A percentile compares a stretch with the other conserved stretches of the same genome.
Conservation (phyloP, 345 rosid genomes). For the Brassica carinata region DNA sequence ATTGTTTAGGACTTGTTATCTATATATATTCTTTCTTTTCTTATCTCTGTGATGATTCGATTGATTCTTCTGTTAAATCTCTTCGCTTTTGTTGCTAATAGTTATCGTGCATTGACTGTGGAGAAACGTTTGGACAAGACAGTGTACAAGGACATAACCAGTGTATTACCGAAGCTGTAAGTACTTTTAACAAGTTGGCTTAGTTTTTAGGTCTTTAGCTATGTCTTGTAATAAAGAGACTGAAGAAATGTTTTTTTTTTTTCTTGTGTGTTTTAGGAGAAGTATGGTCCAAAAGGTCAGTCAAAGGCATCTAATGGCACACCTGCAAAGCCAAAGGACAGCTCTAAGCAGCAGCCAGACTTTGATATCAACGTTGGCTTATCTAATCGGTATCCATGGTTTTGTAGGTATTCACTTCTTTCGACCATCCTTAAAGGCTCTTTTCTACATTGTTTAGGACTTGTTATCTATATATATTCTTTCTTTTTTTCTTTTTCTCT, state of each 20-base stretch:
- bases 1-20: neutral
- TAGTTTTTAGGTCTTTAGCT: neutral
- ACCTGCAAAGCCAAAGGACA: conserved; percentile 62
- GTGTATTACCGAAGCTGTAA: conserved; percentile 86
- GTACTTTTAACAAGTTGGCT: conserved; percentile 18
- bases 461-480: neutral
- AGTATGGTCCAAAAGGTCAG: conserved; percentile 88
- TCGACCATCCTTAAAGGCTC: neutral
- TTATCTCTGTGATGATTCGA: conserved; percentile 11
- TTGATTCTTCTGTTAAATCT: neutral
- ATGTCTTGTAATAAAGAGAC: neutral
- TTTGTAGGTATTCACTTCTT: conserved; percentile 67
- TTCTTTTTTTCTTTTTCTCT: too few relatives aligned
- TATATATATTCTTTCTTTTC: neutral
- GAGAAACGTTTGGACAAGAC: conserved; percentile 72
- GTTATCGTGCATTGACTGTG: conserved; percentile 96
- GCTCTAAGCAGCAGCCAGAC: conserved; percentile 61
- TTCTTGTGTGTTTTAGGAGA: conserved; percentile 58
- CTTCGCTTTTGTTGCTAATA: conserved; percentile 23
- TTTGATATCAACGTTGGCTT: conserved; percentile 74
- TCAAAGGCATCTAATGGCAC: conserved; percentile 54
- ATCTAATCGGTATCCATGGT: conserved; percentile 87
- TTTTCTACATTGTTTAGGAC: neutral
- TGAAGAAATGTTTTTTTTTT: neutral
- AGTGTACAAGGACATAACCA: conserved; percentile 84